These are phyloP conservation scores for Scutellaria barbata DNA, from an alignment of 257 asterid genomes.

Conservation along the genomic window DNA sequence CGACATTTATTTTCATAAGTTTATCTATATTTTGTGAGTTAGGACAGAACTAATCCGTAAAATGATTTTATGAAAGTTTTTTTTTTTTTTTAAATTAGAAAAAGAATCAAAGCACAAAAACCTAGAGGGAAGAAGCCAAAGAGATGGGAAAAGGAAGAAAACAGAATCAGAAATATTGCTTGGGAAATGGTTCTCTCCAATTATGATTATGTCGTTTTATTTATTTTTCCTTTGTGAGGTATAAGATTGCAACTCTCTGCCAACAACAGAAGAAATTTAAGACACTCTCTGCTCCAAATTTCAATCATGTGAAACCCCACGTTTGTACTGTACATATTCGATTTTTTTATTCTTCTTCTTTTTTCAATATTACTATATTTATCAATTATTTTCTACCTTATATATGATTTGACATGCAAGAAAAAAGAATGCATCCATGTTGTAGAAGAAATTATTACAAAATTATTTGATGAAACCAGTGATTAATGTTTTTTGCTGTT, in stretches of 20 bases:
- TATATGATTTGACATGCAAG: not conserved
- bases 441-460: too few relatives aligned
- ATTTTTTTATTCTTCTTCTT: not conserved
- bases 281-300: constrained; percentile 19
- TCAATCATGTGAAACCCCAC: constrained; percentile 45
- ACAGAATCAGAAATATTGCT: constrained; percentile 43
- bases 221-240: constrained; percentile 21
- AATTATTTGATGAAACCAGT: too few relatives aligned
- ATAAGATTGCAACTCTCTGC: constrained; percentile 32
- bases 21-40: not conserved
- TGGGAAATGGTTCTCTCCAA: constrained; percentile 46
- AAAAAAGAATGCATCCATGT: too few relatives aligned
- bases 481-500: too few relatives aligned
- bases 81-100: too few relatives aligned
- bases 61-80: too few relatives aligned
- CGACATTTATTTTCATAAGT: too few relatives aligned
- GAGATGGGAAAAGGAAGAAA: constrained; percentile 45
- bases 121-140: constrained; percentile 53
- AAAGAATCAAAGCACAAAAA: constrained; percentile 41
- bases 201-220: constrained; percentile 30
- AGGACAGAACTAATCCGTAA: too few relatives aligned
- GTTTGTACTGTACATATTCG: constrained; percentile 31
- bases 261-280: constrained; percentile 29
- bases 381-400: not conserved
- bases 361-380: not conserved